Conservation (phyloP, 306 rosid species). For the Trifolium dubium region DNA sequence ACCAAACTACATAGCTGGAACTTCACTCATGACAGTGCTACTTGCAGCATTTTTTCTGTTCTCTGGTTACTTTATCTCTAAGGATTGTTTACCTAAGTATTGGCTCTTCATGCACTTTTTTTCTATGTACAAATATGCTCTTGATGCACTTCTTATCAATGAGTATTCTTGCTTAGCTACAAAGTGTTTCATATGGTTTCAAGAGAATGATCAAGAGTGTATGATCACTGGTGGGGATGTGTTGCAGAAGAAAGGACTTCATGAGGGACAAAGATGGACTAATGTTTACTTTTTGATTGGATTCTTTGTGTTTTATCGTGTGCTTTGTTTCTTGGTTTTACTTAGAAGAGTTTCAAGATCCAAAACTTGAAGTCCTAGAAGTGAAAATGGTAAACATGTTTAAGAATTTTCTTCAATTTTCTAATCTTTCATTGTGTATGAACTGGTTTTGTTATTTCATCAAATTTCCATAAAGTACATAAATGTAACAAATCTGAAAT, state of each 20-base stretch:
- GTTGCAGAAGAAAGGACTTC: constrained; percentile 66
- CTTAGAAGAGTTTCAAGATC: constrained; percentile 84
- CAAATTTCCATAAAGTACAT: constrained; percentile 16
- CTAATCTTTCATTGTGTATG: constrained; percentile 5
- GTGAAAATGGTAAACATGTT: background rate
- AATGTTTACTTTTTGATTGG: constrained; percentile 77
- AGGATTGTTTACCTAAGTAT: constrained; percentile 65
- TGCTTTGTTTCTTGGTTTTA: constrained; percentile 81
- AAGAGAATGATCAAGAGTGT: constrained; percentile 58
- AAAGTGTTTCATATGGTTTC: constrained; percentile 76
- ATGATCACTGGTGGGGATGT: constrained; percentile 83
- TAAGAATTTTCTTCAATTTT: constrained; percentile 5
- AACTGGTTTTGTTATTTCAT: constrained; percentile 27
- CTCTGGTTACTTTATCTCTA: constrained; percentile 81
- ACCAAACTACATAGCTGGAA: constrained; percentile 88
- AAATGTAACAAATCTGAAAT: constrained; percentile 10
- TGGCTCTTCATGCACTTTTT: constrained; percentile 92
- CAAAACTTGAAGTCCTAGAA: constrained; percentile 47
- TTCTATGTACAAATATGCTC: constrained; percentile 89
- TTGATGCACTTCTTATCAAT: constrained; percentile 83
- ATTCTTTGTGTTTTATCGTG: constrained; percentile 75
- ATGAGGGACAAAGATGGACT: constrained; percentile 69
- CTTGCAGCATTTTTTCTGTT: constrained; percentile 83
- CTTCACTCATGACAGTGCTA: constrained; percentile 75
- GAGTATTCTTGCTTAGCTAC: constrained; percentile 76